A percentile compares a stretch with the other conserved stretches of the same genome.
phyloP scores from a whole-genome alignment of 1,284 basidiomycete genomes.

The Sparassis latifolia region DNA sequence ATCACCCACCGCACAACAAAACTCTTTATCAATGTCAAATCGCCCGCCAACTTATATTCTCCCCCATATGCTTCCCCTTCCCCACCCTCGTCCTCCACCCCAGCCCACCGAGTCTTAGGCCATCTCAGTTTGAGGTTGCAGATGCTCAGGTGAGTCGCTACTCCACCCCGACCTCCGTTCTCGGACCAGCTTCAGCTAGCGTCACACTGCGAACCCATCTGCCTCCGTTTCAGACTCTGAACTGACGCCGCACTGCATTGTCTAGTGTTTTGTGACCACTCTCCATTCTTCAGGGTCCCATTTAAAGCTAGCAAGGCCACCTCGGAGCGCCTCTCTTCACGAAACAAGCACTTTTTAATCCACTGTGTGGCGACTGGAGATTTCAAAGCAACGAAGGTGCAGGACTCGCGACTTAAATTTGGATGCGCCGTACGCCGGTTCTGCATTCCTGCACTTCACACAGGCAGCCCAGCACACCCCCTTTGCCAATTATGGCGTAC shows the following conservation, averaged over 20 bases:
- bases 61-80: constrained; percentile 5
- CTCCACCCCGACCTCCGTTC: too few species aligned
- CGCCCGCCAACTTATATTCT: constrained; percentile 24
- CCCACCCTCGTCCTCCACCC: not conserved
- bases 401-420: not conserved
- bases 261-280: not conserved
- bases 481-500: constrained; percentile 15
- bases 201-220: not conserved
- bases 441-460: constrained; percentile 12
- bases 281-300: constrained; percentile 5
- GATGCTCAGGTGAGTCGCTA: not conserved
- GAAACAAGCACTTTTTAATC: constrained; percentile 8
- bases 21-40: constrained; percentile 33
- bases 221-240: constrained; percentile 5
- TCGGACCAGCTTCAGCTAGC: too few species aligned
- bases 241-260: constrained; percentile 7
- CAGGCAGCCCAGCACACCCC: constrained; percentile 11
- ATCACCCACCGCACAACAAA: constrained; percentile 27
- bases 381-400: constrained; percentile 1
- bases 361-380: not conserved
- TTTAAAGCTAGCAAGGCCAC: constrained; percentile 13
- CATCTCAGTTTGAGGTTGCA: too few species aligned
- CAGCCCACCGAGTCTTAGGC: too few species aligned
- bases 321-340: constrained; percentile 9
- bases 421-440: constrained; percentile 18